Percentiles rank a stretch among this genome's conserved stretches.
These are phyloP conservation scores for Chrysosporium keratinophilum DNA, from an alignment of 2,329 filamentous ascomycete species.

Conservation along the genomic window DNA sequence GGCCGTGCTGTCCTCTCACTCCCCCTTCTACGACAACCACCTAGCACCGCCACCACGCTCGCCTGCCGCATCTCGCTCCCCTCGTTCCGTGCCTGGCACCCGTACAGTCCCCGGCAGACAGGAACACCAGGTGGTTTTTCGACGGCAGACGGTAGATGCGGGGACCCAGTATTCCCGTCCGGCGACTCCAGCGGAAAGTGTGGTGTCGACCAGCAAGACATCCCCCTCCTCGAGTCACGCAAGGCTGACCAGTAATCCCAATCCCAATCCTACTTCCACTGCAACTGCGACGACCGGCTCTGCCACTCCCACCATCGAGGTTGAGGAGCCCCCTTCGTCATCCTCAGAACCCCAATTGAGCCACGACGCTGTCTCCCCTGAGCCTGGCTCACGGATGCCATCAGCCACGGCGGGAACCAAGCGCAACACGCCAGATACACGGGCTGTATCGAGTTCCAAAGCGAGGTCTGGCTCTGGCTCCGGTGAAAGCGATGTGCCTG, in stretches of 20 bases:
- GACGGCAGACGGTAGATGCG: slow-evolving; percentile 38
- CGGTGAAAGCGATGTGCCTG: slow-evolving; percentile 17
- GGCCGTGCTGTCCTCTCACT: slow-evolving; percentile 24
- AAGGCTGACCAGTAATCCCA: background rate
- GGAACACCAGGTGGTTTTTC: background rate
- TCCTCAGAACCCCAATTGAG: slow-evolving; percentile 16
- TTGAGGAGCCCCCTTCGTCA: background rate
- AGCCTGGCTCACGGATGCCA: slow-evolving; percentile 18
- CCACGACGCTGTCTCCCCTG: slow-evolving; percentile 14
- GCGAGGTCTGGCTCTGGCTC: slow-evolving; percentile 21
- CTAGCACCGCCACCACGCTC: slow-evolving; percentile 6
- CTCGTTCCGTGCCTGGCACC: slow-evolving; percentile 8
- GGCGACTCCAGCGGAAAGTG: slow-evolving; percentile 25
- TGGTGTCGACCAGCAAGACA: slow-evolving; percentile 1
- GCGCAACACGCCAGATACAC: slow-evolving; percentile 16
- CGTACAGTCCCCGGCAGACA: background rate
- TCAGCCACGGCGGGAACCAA: slow-evolving; percentile 16
- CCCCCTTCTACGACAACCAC: slow-evolving; percentile 1
- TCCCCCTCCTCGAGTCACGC: background rate
- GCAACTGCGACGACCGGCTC: background rate
- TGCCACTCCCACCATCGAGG: background rate
- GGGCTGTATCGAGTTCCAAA: slow-evolving; percentile 21
- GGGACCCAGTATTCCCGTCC: slow-evolving; percentile 47
- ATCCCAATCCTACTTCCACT: background rate
- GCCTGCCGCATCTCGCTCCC: slow-evolving; percentile 8